These are phyloP conservation scores for Manihot esculenta DNA, from an alignment of 441 rosid genomes.

Conservation along the genomic window DNA sequence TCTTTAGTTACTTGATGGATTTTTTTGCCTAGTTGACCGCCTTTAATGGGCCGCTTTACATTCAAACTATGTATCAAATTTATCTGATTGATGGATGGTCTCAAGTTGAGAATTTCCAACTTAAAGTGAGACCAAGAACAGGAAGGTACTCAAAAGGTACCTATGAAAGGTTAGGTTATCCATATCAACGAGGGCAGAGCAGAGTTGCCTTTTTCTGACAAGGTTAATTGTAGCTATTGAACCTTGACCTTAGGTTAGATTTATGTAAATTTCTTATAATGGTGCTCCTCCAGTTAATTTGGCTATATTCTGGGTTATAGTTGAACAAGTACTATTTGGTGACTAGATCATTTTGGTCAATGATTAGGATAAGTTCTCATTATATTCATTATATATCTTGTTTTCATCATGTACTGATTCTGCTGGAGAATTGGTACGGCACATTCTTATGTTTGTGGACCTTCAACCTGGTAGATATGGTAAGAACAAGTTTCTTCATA, in stretches of 20 bases:
- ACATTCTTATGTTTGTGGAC: slow-evolving; percentile 2
- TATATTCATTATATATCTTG: background rate
- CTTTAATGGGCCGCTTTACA: background rate
- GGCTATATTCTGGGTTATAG: background rate
- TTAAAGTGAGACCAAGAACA: background rate
- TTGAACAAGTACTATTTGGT: background rate
- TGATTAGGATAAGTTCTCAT: slow-evolving; percentile 8
- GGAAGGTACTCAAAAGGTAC: background rate
- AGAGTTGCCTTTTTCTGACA: background rate
- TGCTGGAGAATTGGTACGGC: background rate
- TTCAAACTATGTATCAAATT: slow-evolving; percentile 8
- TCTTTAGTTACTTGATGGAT: background rate
- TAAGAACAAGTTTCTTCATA: background rate
- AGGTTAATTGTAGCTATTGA: background rate
- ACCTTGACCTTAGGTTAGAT: background rate
- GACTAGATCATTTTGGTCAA: background rate
- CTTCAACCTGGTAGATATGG: background rate
- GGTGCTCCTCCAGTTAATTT: background rate
- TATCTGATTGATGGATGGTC: background rate
- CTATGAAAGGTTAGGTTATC: slow-evolving; percentile 4
- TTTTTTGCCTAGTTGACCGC: background rate
- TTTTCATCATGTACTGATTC: background rate
- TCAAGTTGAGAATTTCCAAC: background rate
- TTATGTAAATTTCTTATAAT: background rate
- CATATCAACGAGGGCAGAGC: background rate